Conservation (phyloP, 2,329 filamentous ascomycete species). For the Monilinia laxa region DNA sequence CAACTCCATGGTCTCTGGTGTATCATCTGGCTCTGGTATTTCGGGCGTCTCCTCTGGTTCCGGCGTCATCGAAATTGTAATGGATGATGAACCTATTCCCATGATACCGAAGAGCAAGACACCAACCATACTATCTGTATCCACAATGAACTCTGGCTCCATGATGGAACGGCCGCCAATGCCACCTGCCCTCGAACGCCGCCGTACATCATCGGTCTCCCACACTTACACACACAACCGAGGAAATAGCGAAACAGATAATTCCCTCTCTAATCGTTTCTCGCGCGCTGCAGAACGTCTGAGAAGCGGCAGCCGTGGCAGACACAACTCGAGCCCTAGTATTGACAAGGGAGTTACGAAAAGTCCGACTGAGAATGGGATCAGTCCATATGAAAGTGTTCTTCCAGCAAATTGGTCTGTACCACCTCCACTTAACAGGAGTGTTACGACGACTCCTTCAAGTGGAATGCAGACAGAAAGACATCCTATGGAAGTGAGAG, state of each 20-base stretch:
- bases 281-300: slow-evolving; percentile 60
- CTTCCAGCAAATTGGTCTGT: slow-evolving; percentile 29
- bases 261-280: slow-evolving; percentile 53
- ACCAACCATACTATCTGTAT: slow-evolving; percentile 2
- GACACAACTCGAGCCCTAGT: slow-evolving; percentile 41
- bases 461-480: slow-evolving; percentile 31
- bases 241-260: slow-evolving; percentile 55
- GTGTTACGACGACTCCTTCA: slow-evolving; percentile 24
- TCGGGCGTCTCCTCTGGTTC: slow-evolving; percentile 46
- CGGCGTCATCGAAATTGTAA: slow-evolving; percentile 64
- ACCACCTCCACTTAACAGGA: slow-evolving; percentile 23
- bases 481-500: slow-evolving; percentile 39
- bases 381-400: slow-evolving; percentile 40
- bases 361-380: slow-evolving; percentile 33
- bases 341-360: slow-evolving; percentile 29
- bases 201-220: slow-evolving; percentile 28
- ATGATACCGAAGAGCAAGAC: slow-evolving; percentile 20
- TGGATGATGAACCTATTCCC: slow-evolving; percentile 47
- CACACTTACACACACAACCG: slow-evolving; percentile 49
- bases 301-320: slow-evolving; percentile 58
- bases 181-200: slow-evolving; percentile 46
- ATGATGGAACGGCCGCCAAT: slow-evolving; percentile 28
- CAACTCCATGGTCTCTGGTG: slow-evolving; percentile 37
- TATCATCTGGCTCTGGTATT: slow-evolving; percentile 36
- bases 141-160: slow-evolving; percentile 1